Base-by-base conservation (phyloP, 441 rosid genomes). In the Corymbia calophylla region DNA sequence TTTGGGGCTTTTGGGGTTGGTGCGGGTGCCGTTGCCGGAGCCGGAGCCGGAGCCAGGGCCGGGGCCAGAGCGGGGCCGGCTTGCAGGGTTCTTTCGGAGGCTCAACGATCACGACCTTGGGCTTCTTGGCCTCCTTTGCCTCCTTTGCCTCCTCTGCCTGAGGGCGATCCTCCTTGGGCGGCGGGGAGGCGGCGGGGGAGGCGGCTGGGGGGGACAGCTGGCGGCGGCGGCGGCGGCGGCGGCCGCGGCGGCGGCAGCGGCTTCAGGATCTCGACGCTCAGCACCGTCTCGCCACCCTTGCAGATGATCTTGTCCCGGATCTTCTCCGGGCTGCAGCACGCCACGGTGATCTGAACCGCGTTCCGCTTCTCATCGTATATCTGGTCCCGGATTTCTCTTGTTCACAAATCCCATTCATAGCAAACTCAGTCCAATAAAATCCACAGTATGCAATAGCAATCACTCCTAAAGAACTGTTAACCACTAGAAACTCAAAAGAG, bases 321-420 rank as follows among this genome's bases (percentile, higher is more conserved):
- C 93, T 90, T 94, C 86, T 96, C 97, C 16, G 97, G 97, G 70
- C 94, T 92, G 91, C 99, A 97, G 88, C 97, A 95, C 9, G 94
- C 92, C 55, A 97, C 99, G 18, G 92, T 95, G 92, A 97, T 92
- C 70, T 86, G 91, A 90, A 96, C 99, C 13, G 88, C 91, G 91
- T 96, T 95, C 15, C 92, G 81, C 94, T 97, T 96, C 84, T 94
- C 97, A 88, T 97, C 97, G 82, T 93, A 96, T 6, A 89, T 19
- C 89, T 94, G 97, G 93, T 92, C 95, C 87, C 93, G 93, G 87
- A 97, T 94, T 93, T 97, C 99, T 97, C 90, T 94, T 93, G 95
- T 92, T 91, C 95, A 81, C 86, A 93, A 90, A 12, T 82, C 87
- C n/a, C 23, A n/a, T 31, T n/a, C 70, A 91, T 4, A 5, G 21